Evolutionary conservation across 495 filamentous ascomycete species (phyloP).

Genomic region (Penicillium ochrochloron): DNA sequence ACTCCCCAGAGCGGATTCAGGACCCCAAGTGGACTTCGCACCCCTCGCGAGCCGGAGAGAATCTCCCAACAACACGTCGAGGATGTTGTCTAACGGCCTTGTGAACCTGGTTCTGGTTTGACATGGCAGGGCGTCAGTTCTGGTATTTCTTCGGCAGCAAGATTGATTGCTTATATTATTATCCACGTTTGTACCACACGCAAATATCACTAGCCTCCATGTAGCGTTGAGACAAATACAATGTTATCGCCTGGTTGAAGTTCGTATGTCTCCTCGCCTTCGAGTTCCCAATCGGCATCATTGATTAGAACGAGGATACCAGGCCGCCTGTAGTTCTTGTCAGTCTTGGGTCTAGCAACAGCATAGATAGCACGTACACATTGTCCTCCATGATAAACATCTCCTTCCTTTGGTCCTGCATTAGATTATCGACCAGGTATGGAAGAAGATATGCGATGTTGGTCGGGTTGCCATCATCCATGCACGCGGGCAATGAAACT

Average conservation of each 20-base stretch:
- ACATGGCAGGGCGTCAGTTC: neutral
- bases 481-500: slow-evolving; percentile 67
- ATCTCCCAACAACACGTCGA: slow-evolving; percentile 55
- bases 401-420: slow-evolving; percentile 86
- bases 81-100: slow-evolving; percentile 45
- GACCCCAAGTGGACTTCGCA: slow-evolving; percentile 43
- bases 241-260: slow-evolving; percentile 83
- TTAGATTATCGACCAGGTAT: slow-evolving; percentile 79
- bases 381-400: slow-evolving; percentile 86
- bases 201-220: slow-evolving; percentile 69
- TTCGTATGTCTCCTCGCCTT: slow-evolving; percentile 89
- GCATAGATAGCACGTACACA: slow-evolving; percentile 64
- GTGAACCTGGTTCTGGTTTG: neutral
- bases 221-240: slow-evolving; percentile 96
- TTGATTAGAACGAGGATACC: slow-evolving; percentile 98
- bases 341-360: slow-evolving; percentile 4
- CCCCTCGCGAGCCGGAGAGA: slow-evolving; percentile 51
- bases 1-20: slow-evolving; percentile 49
- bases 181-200: neutral
- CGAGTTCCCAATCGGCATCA: slow-evolving; percentile 97
- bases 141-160: neutral
- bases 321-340: slow-evolving; percentile 67
- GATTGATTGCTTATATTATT: slow-evolving; percentile 5
- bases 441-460: slow-evolving; percentile 78
- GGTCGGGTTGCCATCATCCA: slow-evolving; percentile 58